These are phyloP conservation scores for Rhodocollybia butyracea DNA, from an alignment of 768 basidiomycete genomes.

Conservation along the genomic window DNA sequence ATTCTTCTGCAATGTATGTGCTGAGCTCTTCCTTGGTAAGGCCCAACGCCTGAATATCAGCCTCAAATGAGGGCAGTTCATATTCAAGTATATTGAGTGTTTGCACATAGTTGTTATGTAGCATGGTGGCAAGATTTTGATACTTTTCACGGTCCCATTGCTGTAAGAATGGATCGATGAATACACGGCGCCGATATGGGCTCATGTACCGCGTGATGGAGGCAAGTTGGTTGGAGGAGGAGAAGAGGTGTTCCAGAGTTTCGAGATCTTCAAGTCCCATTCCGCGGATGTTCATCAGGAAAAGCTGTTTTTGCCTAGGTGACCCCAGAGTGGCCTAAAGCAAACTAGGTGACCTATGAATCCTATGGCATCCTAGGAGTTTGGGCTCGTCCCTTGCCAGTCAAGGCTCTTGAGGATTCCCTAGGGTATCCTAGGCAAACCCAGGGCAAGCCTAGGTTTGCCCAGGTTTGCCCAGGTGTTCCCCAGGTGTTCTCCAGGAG, in stretches of 20 bases:
- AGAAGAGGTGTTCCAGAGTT: constrained; percentile 28
- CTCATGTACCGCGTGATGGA: constrained; percentile 23
- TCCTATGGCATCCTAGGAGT: too few relatives aligned
- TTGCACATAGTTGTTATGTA: constrained; percentile 26
- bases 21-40: constrained; percentile 19
- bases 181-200: constrained; percentile 20
- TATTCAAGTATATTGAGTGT: constrained; percentile 22
- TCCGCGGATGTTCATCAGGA: too few relatives aligned
- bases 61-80: constrained; percentile 10
- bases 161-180: constrained; percentile 28
- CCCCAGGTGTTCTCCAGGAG: too few relatives aligned
- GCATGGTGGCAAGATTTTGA: constrained; percentile 20
- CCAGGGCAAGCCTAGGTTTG: too few relatives aligned
- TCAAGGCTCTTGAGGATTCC: too few relatives aligned
- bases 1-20: constrained; percentile 19
- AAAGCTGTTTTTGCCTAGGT: too few relatives aligned
- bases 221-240: constrained; percentile 25
- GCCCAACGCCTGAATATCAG: constrained; percentile 9
- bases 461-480: too few relatives aligned
- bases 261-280: constrained; percentile 35
- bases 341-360: too few relatives aligned
- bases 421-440: too few relatives aligned
- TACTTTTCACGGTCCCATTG: constrained; percentile 34
- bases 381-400: too few relatives aligned
- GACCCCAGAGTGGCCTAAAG: too few relatives aligned